phyloP scores from a whole-genome alignment of 768 basidiomycete genomes.

The Mycena polygramma region DNA sequence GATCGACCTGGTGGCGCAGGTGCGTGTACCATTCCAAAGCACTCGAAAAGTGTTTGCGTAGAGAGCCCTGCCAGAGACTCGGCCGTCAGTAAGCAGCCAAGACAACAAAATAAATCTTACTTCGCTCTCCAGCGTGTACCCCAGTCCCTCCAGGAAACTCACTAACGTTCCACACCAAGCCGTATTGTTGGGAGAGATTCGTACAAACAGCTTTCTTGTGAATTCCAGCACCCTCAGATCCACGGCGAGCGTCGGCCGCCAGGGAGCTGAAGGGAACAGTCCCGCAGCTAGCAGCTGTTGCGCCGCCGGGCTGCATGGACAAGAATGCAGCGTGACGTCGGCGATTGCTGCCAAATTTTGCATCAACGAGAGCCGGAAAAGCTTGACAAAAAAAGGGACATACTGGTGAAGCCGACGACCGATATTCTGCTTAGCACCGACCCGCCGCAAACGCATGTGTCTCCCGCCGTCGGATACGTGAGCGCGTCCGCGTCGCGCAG shows the following conservation, averaged over 20 bases:
- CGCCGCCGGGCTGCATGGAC: slow-evolving; percentile 16
- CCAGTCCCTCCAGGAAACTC: slow-evolving; percentile 9
- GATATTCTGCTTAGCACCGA: background rate
- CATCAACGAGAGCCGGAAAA: too few relatives aligned
- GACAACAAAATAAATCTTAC: background rate
- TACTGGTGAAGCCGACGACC: slow-evolving; percentile 1
- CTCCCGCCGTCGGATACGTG: background rate
- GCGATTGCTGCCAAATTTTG: background rate
- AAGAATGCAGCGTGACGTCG: background rate
- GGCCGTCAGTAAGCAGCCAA: too few relatives aligned
- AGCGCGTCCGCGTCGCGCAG: slow-evolving; percentile 1
- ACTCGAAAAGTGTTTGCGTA: background rate
- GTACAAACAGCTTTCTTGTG: slow-evolving; percentile 32
- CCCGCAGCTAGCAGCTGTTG: slow-evolving; percentile 40
- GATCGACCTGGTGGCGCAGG: background rate
- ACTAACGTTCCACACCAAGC: slow-evolving; percentile 36
- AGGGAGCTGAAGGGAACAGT: slow-evolving; percentile 45
- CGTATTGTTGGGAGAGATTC: slow-evolving; percentile 38
- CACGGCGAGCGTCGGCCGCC: slow-evolving; percentile 41
- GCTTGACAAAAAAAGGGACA: background rate
- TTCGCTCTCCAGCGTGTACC: slow-evolving; percentile 1
- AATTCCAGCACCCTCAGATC: slow-evolving; percentile 43
- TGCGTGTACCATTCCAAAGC: slow-evolving; percentile 12
- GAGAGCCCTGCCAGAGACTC: background rate
- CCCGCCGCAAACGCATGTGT: background rate